These are phyloP conservation scores for Geopyxis carbonaria DNA, from an alignment of 495 filamentous ascomycete species.

Conservation along the genomic window DNA sequence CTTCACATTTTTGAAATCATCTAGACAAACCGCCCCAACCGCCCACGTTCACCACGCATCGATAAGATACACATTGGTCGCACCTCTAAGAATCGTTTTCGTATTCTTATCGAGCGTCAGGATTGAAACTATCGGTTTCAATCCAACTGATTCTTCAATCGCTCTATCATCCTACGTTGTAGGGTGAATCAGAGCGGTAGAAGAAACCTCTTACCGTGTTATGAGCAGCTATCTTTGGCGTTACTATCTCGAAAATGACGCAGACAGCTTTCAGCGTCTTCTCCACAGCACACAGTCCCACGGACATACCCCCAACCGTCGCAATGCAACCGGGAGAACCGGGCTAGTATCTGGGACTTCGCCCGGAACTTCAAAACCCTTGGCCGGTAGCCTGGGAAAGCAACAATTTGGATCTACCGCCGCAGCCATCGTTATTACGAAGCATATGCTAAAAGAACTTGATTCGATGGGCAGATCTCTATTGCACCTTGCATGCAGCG, in stretches of 20 bases:
- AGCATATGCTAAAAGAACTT: conserved; percentile 39
- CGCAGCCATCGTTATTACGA: conserved; percentile 12
- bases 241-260: conserved; percentile 88
- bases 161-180: conserved; percentile 3
- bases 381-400: conserved; percentile 10
- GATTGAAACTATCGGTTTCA: conserved; percentile 5
- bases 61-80: too few species aligned
- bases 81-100: too few species aligned
- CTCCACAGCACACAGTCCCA: conserved; percentile 43
- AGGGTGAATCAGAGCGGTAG: conserved; percentile 9
- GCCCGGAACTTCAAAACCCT: conserved; percentile 21
- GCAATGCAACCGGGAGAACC: conserved; percentile 20
- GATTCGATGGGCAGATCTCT: conserved; percentile 76
- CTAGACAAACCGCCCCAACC: too few species aligned
- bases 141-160: conserved; percentile 4
- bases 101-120: too few species aligned
- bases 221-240: conserved; percentile 97
- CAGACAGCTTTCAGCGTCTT: conserved; percentile 72
- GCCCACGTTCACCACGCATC: too few species aligned
- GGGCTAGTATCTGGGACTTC: conserved; percentile 13
- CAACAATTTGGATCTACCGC: conserved; percentile 2
- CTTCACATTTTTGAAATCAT: too few species aligned
- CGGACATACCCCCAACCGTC: conserved; percentile 29
- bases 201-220: conserved; percentile 32
- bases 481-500: conserved; percentile 63